A percentile compares a stretch with the other conserved stretches of the same genome.
Evolutionary conservation across 345 rosid species (phyloP).

Genomic region (Aethionema arabicum): DNA sequence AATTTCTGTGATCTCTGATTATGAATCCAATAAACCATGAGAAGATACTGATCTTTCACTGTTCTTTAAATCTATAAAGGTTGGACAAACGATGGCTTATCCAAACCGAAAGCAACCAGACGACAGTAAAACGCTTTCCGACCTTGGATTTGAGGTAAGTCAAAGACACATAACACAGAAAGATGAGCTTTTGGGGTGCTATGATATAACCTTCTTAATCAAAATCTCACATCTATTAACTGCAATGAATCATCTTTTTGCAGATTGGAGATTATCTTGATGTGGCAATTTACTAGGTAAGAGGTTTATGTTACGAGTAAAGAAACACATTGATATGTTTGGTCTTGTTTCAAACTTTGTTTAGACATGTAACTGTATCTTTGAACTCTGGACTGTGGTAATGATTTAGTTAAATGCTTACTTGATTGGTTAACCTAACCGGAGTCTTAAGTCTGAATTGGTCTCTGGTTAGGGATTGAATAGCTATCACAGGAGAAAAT

Average conservation of each 20-base stretch:
- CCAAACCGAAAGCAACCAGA: conserved; percentile 70
- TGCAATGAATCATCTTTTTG: conserved; percentile 20
- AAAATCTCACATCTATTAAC: neutral
- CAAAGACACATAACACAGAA: conserved; percentile 4
- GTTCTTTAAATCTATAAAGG: conserved; percentile 44
- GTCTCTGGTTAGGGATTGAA: no score
- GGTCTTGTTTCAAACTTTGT: no score
- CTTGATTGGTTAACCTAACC: no score
- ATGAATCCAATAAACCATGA: neutral
- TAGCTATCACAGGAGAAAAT: no score
- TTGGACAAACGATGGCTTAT: conserved; percentile 72
- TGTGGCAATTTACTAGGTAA: conserved; percentile 53
- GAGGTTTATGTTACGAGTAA: conserved; percentile 3
- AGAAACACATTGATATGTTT: conserved; percentile 1
- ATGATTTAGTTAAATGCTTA: no score
- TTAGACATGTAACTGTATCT: no score
- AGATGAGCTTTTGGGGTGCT: neutral
- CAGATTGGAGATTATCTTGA: conserved; percentile 97
- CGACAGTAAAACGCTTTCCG: conserved; percentile 71
- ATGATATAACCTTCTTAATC: neutral
- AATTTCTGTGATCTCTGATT: conserved; percentile 5
- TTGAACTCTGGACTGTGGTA: no score
- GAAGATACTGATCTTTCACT: conserved; percentile 22
- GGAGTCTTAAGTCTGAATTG: no score
- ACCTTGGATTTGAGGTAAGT: conserved; percentile 74